Evolutionary conservation across 257 asterid species (phyloP), one percentile per base, ranked within the genome.

Genomic region (Solanum bulbocastanum): DNA sequence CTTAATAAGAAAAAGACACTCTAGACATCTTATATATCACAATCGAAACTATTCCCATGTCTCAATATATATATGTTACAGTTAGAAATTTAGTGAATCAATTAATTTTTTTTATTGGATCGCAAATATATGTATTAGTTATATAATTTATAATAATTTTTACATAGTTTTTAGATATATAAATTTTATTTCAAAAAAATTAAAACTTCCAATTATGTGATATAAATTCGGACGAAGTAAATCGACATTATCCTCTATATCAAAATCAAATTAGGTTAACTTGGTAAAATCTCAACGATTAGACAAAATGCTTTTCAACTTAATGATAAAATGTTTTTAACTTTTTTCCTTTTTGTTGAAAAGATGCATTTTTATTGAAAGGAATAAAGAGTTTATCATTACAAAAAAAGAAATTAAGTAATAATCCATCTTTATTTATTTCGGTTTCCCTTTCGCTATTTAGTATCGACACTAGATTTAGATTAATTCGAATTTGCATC

Each of bases 381-480:
- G 11, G 40, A 69, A 69, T 30, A 1, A 69, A 69, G 76, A 69
- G 5, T 68, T 15, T 32, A 30, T 30, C 13, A 69, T 69, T 69
- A 69, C 6, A 15, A 14, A n/a, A 5, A 30, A 23, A 10, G 7
- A 62, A 14, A 27, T 69, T 30, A 32, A 69, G 39, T 16, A 69
- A 69, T 32, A 3, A 69, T 62, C 3, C 30, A 23, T 62, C 69
- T 60, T 4, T 22, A 4, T 62, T 62, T 23, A 10, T 10, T 62
- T 62, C 0, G 14, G 13, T 62, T 62, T 60, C 0, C 3, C 5
- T 8, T 49, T 14, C 22, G 1, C 3, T 60, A 2, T 60, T 18
- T 0, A 10, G 2, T 9, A 22, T 0, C 1, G 4, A 1, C 11
- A 22, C 0, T 4, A 0, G 1, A 62, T 4, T 23, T 23, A 0